phyloP scores from a whole-genome alignment of 176 grass and related monocot species.

The Rhynchospora breviuscula region DNA sequence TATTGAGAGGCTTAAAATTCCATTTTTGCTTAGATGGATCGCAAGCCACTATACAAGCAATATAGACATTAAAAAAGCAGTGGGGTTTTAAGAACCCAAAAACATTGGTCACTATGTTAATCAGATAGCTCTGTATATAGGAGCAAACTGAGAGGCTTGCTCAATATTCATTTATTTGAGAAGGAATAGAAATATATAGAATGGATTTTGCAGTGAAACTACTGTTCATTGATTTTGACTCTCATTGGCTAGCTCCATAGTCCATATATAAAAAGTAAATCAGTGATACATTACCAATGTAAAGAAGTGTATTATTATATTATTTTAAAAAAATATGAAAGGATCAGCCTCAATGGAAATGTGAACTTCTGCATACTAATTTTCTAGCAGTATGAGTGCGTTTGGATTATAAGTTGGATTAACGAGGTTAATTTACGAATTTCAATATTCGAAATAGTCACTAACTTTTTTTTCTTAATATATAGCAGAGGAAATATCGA shows the following conservation, averaged over 20 bases:
- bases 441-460: no score
- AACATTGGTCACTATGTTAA: slow-evolving; percentile 26
- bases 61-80: background rate
- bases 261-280: no score
- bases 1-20: slow-evolving; percentile 30
- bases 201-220: background rate
- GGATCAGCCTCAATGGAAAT: no score
- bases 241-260: background rate
- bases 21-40: slow-evolving; percentile 52
- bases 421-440: no score
- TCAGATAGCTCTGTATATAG: slow-evolving; percentile 36
- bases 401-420: no score
- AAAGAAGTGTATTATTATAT: background rate
- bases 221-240: background rate
- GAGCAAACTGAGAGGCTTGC: slow-evolving; percentile 28
- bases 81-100: slow-evolving; percentile 4
- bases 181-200: background rate
- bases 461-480: no score
- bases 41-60: slow-evolving; percentile 30
- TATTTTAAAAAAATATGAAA: no score
- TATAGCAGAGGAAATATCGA: no score
- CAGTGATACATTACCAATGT: background rate
- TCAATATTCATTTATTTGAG: background rate
- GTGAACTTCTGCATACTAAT: no score
- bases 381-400: no score